Evolutionary conservation across 768 basidiomycete genomes (phyloP).

Genomic region (Termitomyces sp.): DNA sequence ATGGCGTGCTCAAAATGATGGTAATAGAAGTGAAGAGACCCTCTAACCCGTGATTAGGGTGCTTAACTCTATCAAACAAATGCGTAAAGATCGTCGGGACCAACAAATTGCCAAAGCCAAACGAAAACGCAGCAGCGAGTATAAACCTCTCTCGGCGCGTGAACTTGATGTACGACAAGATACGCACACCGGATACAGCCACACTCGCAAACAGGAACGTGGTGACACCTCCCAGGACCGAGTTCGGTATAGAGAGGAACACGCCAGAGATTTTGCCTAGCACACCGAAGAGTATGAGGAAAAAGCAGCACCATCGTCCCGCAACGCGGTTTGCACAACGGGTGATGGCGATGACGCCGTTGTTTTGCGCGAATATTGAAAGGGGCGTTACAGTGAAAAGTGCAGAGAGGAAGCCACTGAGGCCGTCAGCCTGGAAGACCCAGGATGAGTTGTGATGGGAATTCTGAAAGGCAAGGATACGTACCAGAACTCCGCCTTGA

Average conservation of each 20-base stretch:
- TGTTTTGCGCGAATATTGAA: slow-evolving; percentile 70
- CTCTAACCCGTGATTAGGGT: slow-evolving; percentile 50
- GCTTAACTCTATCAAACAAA: slow-evolving; percentile 60
- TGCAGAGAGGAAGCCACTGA: slow-evolving; percentile 76
- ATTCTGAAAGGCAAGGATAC: slow-evolving; percentile 18
- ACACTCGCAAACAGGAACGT: slow-evolving; percentile 85
- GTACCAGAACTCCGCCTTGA: slow-evolving; percentile 75
- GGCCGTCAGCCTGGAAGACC: slow-evolving; percentile 61
- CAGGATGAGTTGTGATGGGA: slow-evolving; percentile 40
- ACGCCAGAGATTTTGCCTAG: slow-evolving; percentile 82
- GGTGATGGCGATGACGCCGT: slow-evolving; percentile 80
- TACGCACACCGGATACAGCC: slow-evolving; percentile 64
- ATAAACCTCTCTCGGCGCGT: slow-evolving; percentile 67
- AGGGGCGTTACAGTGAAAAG: slow-evolving; percentile 80
- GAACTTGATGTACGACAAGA: slow-evolving; percentile 58
- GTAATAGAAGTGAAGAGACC: slow-evolving; percentile 77
- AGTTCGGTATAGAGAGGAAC: slow-evolving; percentile 80
- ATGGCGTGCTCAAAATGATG: slow-evolving; percentile 78
- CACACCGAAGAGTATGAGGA: slow-evolving; percentile 78
- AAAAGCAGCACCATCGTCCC: slow-evolving; percentile 74
- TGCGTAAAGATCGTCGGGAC: slow-evolving; percentile 62
- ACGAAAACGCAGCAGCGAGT: slow-evolving; percentile 62
- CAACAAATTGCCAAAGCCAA: slow-evolving; percentile 72
- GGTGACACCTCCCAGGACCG: slow-evolving; percentile 82
- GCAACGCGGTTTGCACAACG: slow-evolving; percentile 80